Evolutionary conservation across 2,329 filamentous ascomycete genomes (phyloP), one percentile per base, ranked within the genome.

Genomic region (Parasarocladium wereldwijsianum): DNA sequence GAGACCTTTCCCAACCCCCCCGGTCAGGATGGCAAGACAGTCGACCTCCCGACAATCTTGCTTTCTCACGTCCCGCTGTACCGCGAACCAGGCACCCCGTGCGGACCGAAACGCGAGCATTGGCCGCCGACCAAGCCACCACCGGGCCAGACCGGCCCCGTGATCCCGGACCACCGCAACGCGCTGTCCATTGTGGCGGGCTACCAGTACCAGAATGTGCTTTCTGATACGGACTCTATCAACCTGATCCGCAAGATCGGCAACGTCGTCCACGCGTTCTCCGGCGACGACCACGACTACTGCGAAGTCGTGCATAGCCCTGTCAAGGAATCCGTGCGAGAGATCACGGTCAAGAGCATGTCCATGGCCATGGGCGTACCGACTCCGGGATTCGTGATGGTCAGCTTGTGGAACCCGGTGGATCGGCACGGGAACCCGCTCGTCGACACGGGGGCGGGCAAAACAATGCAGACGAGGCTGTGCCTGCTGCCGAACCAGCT

Each of bases 241-340:
- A 73, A 76, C 30, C 60, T 98, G 21, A 60, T 93, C 24, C 66
- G 76, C 35, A 81, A 76, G 38, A 64, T 93, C 19, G 85, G 84
- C 19, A 82, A 90, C 37, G 71, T 96, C 9, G 65, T 72, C 3
- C 79, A 90, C 39, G 79, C 86, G 24, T 98, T 96, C 47, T 93
- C 85, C 0, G 90, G 90, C 8, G 90, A 98, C 43, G 90, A 98
- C 47, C 90, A 98, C 57, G 90, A 98, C 57, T 94, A 96, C 57
- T 98, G 90, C 55, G 86, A 93, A 45, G 58, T 96, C 6, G 65
- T 76, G 1, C 90, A 98, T 51, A 71, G 74, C 3, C 64, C 70
- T 12, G 71, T 76, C 35, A 74, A 74, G 38, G 66, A 64, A 19
- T 68, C 64, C 16, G 70, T 77, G 18, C 64, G 62, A 28, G 90